These are phyloP conservation scores for Calonectria ilicicola DNA, from an alignment of 2,329 filamentous ascomycete genomes.

Conservation along the genomic window DNA sequence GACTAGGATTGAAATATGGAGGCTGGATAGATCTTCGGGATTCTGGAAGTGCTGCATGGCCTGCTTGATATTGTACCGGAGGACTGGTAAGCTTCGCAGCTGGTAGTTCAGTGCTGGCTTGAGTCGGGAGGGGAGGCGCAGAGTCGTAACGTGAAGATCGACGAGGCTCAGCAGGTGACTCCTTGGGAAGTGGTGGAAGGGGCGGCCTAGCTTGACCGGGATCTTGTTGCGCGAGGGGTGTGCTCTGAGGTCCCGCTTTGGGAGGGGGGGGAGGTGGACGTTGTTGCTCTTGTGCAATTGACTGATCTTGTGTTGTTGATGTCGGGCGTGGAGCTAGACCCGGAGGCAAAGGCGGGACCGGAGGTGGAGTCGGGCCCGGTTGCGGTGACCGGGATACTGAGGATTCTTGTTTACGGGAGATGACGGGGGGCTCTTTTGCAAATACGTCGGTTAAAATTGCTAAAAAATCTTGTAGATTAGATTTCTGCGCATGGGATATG, in stretches of 20 bases:
- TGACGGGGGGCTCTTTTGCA: constrained; percentile 92
- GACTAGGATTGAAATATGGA: constrained; percentile 30
- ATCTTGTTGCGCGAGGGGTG: constrained; percentile 40
- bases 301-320: constrained; percentile 48
- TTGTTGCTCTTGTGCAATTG: constrained; percentile 41
- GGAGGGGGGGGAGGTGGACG: constrained; percentile 66
- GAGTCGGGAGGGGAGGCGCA: constrained; percentile 58
- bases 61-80: constrained; percentile 33
- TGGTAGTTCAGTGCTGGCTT: constrained; percentile 34
- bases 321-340: constrained; percentile 65
- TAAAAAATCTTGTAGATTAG: constrained; percentile 84
- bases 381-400: constrained; percentile 43
- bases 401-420: constrained; percentile 73
- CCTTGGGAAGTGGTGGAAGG: constrained; percentile 39
- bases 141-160: constrained; percentile 59
- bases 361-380: constrained; percentile 65
- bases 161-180: constrained; percentile 28
- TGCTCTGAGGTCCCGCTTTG: constrained; percentile 59
- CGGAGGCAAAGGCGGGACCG: constrained; percentile 78
- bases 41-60: constrained; percentile 29
- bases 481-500: constrained; percentile 68
- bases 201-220: constrained; percentile 45
- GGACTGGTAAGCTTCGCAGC: constrained; percentile 28
- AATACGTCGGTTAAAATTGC: constrained; percentile 88
- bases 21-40: constrained; percentile 27